These are phyloP conservation scores for Combretum micranthum DNA, from an alignment of 345 rosid species.

Conservation along the genomic window DNA sequence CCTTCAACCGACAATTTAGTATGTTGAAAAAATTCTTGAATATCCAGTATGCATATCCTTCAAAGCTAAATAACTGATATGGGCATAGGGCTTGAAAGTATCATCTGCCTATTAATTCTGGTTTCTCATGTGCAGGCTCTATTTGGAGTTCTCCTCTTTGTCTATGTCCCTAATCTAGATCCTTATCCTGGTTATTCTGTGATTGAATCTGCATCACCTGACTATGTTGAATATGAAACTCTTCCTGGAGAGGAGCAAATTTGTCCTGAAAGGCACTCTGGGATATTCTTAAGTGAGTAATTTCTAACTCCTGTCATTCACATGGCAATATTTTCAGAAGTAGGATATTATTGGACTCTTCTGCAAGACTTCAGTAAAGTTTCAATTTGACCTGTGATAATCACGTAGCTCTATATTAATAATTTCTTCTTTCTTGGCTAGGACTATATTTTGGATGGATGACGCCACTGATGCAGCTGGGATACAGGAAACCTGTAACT, in stretches of 20 bases:
- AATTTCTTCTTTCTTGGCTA: conserved; percentile 9
- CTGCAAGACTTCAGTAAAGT: conserved; percentile 1
- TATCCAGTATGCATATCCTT: too few relatives aligned
- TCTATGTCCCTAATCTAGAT: conserved; percentile 63
- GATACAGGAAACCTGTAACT: conserved; percentile 75
- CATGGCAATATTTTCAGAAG: too few relatives aligned
- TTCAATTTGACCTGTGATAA: conserved; percentile 1
- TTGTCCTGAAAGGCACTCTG: conserved; percentile 75
- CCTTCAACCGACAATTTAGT: too few relatives aligned
- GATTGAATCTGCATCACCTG: conserved; percentile 33
- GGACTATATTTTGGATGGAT: conserved; percentile 82
- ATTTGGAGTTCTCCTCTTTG: conserved; percentile 66
- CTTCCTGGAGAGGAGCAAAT: conserved; percentile 66
- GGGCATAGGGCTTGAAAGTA: too few relatives aligned
- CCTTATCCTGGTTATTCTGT: conserved; percentile 61
- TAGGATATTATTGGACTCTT: background rate
- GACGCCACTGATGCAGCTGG: conserved; percentile 80
- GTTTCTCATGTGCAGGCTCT: conserved; percentile 42
- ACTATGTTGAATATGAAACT: conserved; percentile 61
- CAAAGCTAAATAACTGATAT: too few relatives aligned
- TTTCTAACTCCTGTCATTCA: background rate
- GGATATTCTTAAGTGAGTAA: conserved; percentile 72
- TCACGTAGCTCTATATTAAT: too few relatives aligned
- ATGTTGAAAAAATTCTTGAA: too few relatives aligned
- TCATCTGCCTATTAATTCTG: background rate